Evolutionary conservation across 495 filamentous ascomycete genomes (phyloP), one percentile per base, ranked within the genome.

Genomic region (Penicillium malachiteum): DNA sequence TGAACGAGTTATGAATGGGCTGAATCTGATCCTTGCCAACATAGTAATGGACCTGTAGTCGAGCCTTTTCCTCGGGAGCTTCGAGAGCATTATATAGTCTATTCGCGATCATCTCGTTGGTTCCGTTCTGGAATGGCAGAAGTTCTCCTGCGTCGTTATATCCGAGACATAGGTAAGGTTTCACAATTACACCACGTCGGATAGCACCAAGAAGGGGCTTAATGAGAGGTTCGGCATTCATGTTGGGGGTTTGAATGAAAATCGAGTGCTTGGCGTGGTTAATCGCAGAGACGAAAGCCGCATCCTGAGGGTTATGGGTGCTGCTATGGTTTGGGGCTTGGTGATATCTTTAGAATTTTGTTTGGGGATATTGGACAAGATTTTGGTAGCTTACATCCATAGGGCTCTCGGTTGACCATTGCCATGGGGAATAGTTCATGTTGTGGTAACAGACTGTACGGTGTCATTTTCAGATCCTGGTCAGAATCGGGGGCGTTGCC

Each of bases 141-240:
- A 91, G 73, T 60, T 91, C 86, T 50, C 88, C 88, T 7, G 84
- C 74, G 56, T 92, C 88, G 58, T 91, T 91, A 66, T 92, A 92
- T 1, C 89, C 87, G 1, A 91, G 78, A 50, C 86, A 89, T 17
- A 91, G 70, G 54, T 89, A 91, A 62, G 79, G 85, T 3, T 80
- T 81, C 2, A 91, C 84, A 10, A 81, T 70, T 3, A 90, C 71
- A 12, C 87, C 87, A 13, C 87, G 77, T 48, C 82, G 77, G n/a
- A 83, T 79, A 1, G 88, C 87, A 16, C 79, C 78, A 1, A 78
- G 54, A 18, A 91, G 71, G 3, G 84, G 83, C 1, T 85, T 80
- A 1, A 88, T 52, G 0, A 90, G 75, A 0, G 86, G 83, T 51
- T 80, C 81, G 10, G 88, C 87, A 62, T 92, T 92, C 46, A 92